These are phyloP conservation scores for Cinchona pubescens DNA, from an alignment of 257 asterid species.

Conservation along the genomic window DNA sequence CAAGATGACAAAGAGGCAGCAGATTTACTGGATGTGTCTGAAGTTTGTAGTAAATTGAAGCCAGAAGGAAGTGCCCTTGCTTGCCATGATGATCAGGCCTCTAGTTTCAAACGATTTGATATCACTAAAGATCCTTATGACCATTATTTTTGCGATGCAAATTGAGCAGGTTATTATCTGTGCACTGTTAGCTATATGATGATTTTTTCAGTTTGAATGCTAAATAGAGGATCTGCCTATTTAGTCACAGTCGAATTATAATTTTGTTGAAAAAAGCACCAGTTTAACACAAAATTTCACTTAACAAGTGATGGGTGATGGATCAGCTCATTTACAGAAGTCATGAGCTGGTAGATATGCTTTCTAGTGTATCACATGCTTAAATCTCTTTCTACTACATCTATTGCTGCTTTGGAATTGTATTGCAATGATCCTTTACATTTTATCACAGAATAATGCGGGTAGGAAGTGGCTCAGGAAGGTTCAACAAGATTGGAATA, in stretches of 20 bases:
- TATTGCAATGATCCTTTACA: not conserved
- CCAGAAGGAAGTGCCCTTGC: slow-evolving; percentile 35
- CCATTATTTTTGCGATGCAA: slow-evolving; percentile 65
- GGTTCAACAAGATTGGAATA: slow-evolving; percentile 94
- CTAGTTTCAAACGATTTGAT: slow-evolving; percentile 79
- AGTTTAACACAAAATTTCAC: not conserved
- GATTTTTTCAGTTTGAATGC: not conserved
- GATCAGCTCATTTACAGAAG: not conserved
- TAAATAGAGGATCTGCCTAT: too few relatives aligned
- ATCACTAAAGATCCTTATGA: slow-evolving; percentile 73
- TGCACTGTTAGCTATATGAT: not conserved
- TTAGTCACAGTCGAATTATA: not conserved
- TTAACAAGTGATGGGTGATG: not conserved
- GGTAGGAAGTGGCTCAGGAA: slow-evolving; percentile 96
- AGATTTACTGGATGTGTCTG: slow-evolving; percentile 44
- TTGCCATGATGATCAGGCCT: slow-evolving; percentile 29
- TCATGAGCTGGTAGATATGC: not conserved
- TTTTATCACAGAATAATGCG: slow-evolving; percentile 57
- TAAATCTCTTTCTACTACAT: not conserved
- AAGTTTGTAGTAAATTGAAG: slow-evolving; percentile 45
- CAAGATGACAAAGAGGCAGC: slow-evolving; percentile 34
- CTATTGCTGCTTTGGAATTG: not conserved
- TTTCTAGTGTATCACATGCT: not conserved
- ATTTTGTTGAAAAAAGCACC: slow-evolving; percentile 4
- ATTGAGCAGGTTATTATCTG: slow-evolving; percentile 59